These are phyloP conservation scores for Candida piceae DNA, from an alignment of 805 yeast species.

Conservation along the genomic window DNA sequence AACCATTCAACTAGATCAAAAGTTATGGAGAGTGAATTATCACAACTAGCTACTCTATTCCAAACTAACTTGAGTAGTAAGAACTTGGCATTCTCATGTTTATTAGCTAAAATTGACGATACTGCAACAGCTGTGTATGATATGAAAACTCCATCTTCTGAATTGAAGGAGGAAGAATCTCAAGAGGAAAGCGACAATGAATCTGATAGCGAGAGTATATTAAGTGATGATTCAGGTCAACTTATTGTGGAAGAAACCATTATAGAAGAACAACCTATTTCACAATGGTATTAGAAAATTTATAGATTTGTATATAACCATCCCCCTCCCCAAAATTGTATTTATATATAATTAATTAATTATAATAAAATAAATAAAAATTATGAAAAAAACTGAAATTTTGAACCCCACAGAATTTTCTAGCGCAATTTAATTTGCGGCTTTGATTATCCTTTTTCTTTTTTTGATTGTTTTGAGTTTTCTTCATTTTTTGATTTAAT, in stretches of 20 bases:
- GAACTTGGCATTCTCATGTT: constrained; percentile 47
- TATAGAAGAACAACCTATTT: neutral
- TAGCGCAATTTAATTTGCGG: too few relatives aligned
- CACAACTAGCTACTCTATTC: constrained; percentile 34
- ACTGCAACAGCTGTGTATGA: constrained; percentile 31
- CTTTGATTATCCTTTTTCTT: too few relatives aligned
- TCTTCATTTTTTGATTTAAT: too few relatives aligned
- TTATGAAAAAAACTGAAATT: too few relatives aligned
- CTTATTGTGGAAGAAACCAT: constrained; percentile 6
- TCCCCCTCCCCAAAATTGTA: too few relatives aligned
- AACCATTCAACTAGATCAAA: constrained; percentile 30
- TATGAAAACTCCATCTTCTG: constrained; percentile 5
- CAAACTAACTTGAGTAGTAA: constrained; percentile 30
- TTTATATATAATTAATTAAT: too few relatives aligned
- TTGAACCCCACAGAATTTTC: too few relatives aligned
- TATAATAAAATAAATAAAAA: too few relatives aligned
- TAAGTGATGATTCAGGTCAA: constrained; percentile 3
- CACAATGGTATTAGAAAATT: constrained; percentile 7
- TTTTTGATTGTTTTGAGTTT: too few relatives aligned
- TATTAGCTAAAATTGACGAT: constrained; percentile 38
- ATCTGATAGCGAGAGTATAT: neutral
- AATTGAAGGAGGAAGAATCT: neutral
- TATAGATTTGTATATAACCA: too few relatives aligned
- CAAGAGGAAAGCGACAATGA: neutral
- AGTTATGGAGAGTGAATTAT: constrained; percentile 40